Evolutionary conservation across 805 yeast species (phyloP).

Genomic region (Candida pseudofarinosa): DNA sequence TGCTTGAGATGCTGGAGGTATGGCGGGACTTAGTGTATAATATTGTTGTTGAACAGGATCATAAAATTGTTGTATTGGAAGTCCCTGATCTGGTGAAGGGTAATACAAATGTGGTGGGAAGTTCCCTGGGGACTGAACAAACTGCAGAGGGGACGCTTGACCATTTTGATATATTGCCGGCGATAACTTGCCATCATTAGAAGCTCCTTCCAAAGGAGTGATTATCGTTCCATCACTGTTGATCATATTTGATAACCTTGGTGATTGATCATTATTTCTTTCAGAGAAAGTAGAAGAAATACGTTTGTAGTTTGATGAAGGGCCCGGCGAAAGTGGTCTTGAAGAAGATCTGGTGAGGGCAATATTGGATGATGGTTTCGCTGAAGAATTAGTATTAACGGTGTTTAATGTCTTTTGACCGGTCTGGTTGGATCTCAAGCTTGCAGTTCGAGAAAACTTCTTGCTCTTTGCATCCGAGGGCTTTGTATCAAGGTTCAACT

Average conservation of each 20-base stretch:
- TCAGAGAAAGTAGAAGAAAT: conserved; percentile 38
- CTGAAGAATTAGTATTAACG: conserved; percentile 6
- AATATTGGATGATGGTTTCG: conserved; percentile 1
- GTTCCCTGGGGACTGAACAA: conserved; percentile 4
- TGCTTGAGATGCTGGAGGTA: conserved; percentile 31
- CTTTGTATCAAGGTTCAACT: conserved; percentile 6
- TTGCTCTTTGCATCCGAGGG: conserved; percentile 3
- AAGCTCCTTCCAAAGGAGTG: conserved; percentile 32
- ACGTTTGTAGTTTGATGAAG: conserved; percentile 10
- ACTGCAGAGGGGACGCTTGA: conserved; percentile 6
- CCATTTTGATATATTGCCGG: background rate
- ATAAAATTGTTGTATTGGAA: conserved; percentile 38
- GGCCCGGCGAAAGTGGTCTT: conserved; percentile 19
- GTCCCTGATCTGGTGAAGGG: conserved; percentile 17
- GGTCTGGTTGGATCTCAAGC: conserved; percentile 13
- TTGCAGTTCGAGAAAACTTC: conserved; percentile 15
- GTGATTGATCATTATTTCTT: conserved; percentile 27
- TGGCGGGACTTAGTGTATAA: conserved; percentile 34
- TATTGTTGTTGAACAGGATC: conserved; percentile 44
- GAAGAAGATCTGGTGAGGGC: conserved; percentile 8
- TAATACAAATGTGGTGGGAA: conserved; percentile 15
- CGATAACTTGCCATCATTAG: conserved; percentile 7
- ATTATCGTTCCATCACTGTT: conserved; percentile 44
- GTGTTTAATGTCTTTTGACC: conserved; percentile 12
- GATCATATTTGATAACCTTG: conserved; percentile 37